Evolutionary conservation across 139 green algal genomes (phyloP), one percentile per base, ranked within the genome.

Genomic region (Picochlorum sp.): DNA sequence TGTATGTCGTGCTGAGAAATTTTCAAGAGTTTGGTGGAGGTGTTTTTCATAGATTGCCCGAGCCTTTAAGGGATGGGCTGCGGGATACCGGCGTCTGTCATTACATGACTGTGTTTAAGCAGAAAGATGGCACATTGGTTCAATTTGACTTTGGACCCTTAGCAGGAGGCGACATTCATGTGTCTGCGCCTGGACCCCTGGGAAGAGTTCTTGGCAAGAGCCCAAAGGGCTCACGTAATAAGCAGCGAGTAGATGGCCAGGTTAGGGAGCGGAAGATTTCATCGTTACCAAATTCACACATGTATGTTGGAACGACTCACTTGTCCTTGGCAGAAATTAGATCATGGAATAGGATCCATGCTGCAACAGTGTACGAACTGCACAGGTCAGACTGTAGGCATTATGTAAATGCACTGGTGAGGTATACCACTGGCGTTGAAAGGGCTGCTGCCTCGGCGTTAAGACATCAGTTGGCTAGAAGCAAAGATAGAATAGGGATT

Each of bases 91-190:
- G 79, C 18, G 41, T 86, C 14, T 86, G 79, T 68, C 79, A 86
- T 52, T 86, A 80, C 69, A 70, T 86, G 64, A 74, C 75, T 1
- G 64, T 86, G 3, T 86, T 86, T 59, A 64, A 57, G 47, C 65
- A 72, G 16, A 37, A 47, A 2, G 61, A 81, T 52, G 79, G 79
- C 20, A 43, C 50, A 18, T 43, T 81, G 7, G 55, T 79, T 28
- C 76, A 85, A 63, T 86, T 85, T 50, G 79, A 86, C 63, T 86
- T 86, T 77, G 79, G 79, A 7, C 79, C 79, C 1, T 49, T 37
- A 9, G 55, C 31, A 1, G 79, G 79, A 14, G 79, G 79, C 1
- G 79, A 86, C 47, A 69, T 86, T 30, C 57, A 76, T 36, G 39
- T 73, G 13, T 37, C 58, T 13, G 55, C 30, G 13, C 22, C 20